phyloP scores from a whole-genome alignment of 192 early-diverging fungal genomes.

The Coemansia sp. region DNA sequence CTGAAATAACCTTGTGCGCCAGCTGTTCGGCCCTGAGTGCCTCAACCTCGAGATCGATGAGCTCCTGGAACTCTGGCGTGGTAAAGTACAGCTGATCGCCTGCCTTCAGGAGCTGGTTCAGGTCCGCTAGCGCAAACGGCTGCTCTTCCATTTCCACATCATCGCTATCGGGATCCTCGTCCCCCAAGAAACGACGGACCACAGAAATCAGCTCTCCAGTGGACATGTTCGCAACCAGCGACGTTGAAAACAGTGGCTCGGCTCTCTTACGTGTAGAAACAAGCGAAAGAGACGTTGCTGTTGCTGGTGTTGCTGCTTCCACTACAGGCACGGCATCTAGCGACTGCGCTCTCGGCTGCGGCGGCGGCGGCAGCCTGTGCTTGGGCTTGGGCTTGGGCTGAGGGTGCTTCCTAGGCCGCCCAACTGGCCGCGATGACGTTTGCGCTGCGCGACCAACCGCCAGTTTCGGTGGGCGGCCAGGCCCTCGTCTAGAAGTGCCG shows the following conservation, averaged over 20 bases:
- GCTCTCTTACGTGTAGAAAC: not conserved
- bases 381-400: not conserved
- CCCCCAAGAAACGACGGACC: constrained; percentile 22
- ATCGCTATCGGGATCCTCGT: not conserved
- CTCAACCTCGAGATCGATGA: constrained; percentile 35
- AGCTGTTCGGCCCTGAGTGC: constrained; percentile 18
- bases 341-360: not conserved
- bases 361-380: not conserved
- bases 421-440: not conserved
- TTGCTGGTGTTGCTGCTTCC: no score
- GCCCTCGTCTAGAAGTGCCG: not conserved
- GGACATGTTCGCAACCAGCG: constrained; percentile 17
- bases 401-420: not conserved
- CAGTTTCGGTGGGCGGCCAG: not conserved
- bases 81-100: constrained; percentile 48
- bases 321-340: not conserved
- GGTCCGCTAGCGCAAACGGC: constrained; percentile 21
- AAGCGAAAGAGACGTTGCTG: not conserved
- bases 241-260: constrained; percentile 11
- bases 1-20: not conserved
- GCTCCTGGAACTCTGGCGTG: constrained; percentile 44
- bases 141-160: not conserved
- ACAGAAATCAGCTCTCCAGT: constrained; percentile 20
- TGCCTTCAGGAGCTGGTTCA: constrained; percentile 22
- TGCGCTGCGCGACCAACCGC: not conserved